Conservation (phyloP, 306 rosid species). For the Ormosia emarginata region DNA sequence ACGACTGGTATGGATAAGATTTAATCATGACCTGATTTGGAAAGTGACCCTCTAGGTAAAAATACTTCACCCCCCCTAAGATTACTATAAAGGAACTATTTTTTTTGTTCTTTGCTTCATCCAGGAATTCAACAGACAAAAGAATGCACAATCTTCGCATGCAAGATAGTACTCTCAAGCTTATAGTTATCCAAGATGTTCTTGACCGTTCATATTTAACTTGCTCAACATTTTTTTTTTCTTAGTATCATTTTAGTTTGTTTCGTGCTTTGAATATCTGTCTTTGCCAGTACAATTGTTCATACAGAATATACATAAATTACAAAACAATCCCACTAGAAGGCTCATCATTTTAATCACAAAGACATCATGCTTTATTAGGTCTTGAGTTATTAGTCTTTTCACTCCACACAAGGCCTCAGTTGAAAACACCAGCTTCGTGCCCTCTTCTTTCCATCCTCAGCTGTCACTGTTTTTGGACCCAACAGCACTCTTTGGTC, state of each 20-base stretch:
- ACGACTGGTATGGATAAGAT: neutral
- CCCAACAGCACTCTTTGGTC: neutral
- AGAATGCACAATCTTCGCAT: constrained; percentile 10
- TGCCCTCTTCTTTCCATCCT: neutral
- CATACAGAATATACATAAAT: neutral
- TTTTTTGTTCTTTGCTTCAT: neutral
- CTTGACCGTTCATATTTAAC: neutral
- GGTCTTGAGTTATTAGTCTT: neutral
- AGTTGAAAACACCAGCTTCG: neutral
- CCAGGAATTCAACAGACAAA: constrained; percentile 3
- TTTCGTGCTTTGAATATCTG: neutral
- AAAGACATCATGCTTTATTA: neutral
- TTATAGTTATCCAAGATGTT: neutral
- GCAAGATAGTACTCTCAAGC: constrained; percentile 1
- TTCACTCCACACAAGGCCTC: neutral
- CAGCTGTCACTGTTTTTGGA: neutral
- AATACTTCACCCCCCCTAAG: constrained; percentile 5
- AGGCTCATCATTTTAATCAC: neutral
- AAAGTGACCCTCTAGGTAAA: constrained; percentile 17
- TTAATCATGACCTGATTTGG: constrained; percentile 9
- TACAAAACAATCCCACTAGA: no score
- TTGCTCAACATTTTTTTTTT: neutral
- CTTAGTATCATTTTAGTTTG: neutral
- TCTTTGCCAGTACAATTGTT: neutral
- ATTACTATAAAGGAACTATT: neutral